phyloP scores from a whole-genome alignment of 805 yeast genomes.

The Barnettozyma californica region DNA sequence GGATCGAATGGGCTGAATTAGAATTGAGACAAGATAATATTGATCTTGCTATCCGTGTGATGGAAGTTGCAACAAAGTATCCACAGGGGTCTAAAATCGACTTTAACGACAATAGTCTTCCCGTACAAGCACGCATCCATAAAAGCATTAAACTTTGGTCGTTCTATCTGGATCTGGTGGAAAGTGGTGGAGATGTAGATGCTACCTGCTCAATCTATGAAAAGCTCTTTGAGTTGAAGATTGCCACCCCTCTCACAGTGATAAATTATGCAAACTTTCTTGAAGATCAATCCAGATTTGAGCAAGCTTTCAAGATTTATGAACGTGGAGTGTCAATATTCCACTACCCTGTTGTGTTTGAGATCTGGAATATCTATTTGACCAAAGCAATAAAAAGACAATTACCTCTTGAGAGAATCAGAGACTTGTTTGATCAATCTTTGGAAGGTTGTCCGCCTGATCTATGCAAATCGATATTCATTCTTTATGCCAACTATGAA shows the following conservation, averaged over 20 bases:
- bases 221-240: conserved; percentile 46
- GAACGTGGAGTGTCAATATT: conserved; percentile 66
- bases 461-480: conserved; percentile 42
- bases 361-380: conserved; percentile 69
- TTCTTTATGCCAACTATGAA: conserved; percentile 61
- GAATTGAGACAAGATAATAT: conserved; percentile 47
- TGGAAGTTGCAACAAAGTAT: conserved; percentile 36
- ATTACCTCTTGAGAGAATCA: conserved; percentile 44
- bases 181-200: conserved; percentile 43
- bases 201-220: conserved; percentile 44
- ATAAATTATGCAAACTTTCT: conserved; percentile 62
- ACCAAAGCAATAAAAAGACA: conserved; percentile 37
- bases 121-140: conserved; percentile 56
- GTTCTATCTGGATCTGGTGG: conserved; percentile 64
- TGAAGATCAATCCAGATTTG: conserved; percentile 40
- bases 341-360: conserved; percentile 53
- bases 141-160: conserved; percentile 67
- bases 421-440: conserved; percentile 74
- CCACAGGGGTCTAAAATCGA: conserved; percentile 31
- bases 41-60: conserved; percentile 36
- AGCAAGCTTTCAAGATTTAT: conserved; percentile 52
- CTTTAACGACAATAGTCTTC: conserved; percentile 36
- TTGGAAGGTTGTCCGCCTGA: conserved; percentile 45
- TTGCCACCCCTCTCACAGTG: conserved; percentile 64
- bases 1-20: conserved; percentile 72